A percentile compares a stretch with the other conserved stretches of the same genome.
These are phyloP conservation scores for Tylopilus orsonianus DNA, from an alignment of 1,284 basidiomycete species.

Conservation along the genomic window DNA sequence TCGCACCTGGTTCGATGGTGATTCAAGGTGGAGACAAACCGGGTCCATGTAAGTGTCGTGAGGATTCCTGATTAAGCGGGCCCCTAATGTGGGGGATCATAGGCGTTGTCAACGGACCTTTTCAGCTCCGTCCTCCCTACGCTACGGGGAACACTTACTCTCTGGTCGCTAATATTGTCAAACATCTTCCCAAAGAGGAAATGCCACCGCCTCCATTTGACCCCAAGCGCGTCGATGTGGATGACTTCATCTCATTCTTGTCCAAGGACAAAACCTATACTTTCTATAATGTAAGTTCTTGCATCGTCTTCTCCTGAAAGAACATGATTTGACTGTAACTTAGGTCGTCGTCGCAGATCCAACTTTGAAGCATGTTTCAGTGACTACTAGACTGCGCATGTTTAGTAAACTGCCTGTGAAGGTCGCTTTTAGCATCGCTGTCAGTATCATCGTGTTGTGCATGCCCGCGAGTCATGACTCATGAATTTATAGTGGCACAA, in stretches of 20 bases:
- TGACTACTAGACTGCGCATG: conserved; percentile 13
- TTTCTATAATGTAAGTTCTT: conserved; percentile 10
- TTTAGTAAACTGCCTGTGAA: background rate
- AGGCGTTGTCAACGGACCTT: conserved; percentile 7
- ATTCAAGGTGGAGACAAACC: background rate
- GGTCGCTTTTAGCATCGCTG: conserved; percentile 6
- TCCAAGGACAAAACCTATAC: conserved; percentile 1
- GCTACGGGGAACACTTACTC: conserved; percentile 4
- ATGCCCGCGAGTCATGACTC: background rate
- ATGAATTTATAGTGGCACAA: background rate
- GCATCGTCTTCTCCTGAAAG: background rate
- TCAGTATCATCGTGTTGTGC: background rate
- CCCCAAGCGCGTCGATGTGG: background rate
- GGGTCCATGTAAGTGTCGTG: conserved; percentile 6
- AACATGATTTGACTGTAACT: background rate
- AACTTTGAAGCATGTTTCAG: conserved; percentile 11
- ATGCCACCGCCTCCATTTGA: background rate
- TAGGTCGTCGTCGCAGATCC: conserved; percentile 17
- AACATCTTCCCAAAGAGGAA: background rate
- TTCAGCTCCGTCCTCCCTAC: conserved; percentile 11
- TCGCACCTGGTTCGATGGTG: conserved; percentile 3
- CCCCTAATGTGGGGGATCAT: background rate
- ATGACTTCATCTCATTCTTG: conserved; percentile 7
- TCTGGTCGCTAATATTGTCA: conserved; percentile 11
- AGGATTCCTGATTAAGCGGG: background rate